These are phyloP conservation scores for Sphaerulina musiva DNA, from an alignment of 2,329 filamentous ascomycete species.

Conservation along the genomic window DNA sequence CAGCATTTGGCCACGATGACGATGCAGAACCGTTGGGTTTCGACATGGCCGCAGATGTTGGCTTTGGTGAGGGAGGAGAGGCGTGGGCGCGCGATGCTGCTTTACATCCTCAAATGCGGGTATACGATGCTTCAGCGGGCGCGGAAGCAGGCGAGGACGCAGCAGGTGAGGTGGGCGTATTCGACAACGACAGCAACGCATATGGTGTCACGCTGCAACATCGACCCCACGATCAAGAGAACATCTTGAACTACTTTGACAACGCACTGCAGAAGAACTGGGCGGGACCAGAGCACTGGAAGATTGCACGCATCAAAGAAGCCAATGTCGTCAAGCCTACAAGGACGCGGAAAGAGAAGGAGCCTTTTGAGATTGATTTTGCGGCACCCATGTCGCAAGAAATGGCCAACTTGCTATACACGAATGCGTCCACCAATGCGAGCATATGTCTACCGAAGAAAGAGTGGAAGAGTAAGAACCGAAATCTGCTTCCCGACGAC, in stretches of 20 bases:
- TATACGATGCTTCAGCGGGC: constrained; percentile 57
- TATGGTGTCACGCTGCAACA: constrained; percentile 77
- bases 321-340: constrained; percentile 52
- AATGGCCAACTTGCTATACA: constrained; percentile 71
- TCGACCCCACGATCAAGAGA: constrained; percentile 66
- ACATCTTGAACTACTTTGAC: constrained; percentile 97
- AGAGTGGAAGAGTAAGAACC: constrained; percentile 89
- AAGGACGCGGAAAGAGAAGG: constrained; percentile 90
- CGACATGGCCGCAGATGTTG: constrained; percentile 58
- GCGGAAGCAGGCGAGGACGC: constrained; percentile 48
- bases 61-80: constrained; percentile 93
- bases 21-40: constrained; percentile 61
- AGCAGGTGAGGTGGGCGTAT: constrained; percentile 45
- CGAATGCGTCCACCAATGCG: constrained; percentile 69
- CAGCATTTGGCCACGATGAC: constrained; percentile 56
- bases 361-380: constrained; percentile 93
- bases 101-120: constrained; percentile 75
- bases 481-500: constrained; percentile 90
- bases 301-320: constrained; percentile 86
- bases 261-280: constrained; percentile 95
- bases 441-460: constrained; percentile 83
- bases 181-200: constrained; percentile 57
- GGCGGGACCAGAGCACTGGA: constrained; percentile 97
- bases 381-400: constrained; percentile 63
- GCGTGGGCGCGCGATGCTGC: constrained; percentile 90